phyloP scores from a whole-genome alignment of 2,329 filamentous ascomycete genomes.

The Escovopsis sp. region DNA sequence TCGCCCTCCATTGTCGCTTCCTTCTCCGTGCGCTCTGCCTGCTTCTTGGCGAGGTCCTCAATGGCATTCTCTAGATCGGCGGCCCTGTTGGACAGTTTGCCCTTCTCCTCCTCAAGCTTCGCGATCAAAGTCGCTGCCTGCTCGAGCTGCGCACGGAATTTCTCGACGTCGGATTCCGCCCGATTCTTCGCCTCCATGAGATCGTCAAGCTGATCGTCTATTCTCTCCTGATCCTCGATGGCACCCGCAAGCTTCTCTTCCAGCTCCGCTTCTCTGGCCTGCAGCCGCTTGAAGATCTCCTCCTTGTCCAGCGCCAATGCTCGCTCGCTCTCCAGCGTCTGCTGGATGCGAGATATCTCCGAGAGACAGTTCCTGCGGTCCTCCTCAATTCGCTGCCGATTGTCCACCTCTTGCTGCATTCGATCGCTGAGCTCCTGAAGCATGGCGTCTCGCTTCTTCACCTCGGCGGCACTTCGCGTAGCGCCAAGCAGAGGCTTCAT shows the following conservation, averaged over 20 bases:
- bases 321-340: constrained; percentile 88
- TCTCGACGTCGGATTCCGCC: constrained; percentile 71
- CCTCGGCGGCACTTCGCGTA: constrained; percentile 80
- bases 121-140: constrained; percentile 81
- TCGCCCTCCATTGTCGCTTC: constrained; percentile 70
- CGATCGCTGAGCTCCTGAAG: constrained; percentile 78
- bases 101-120: constrained; percentile 76
- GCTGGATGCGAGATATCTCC: constrained; percentile 80
- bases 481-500: constrained; percentile 93
- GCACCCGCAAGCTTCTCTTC: constrained; percentile 86
- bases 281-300: constrained; percentile 95
- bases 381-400: constrained; percentile 72
- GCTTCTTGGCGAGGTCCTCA: constrained; percentile 52
- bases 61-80: constrained; percentile 57
- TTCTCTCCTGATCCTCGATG: constrained; percentile 81
- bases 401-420: constrained; percentile 60
- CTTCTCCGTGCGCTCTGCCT: constrained; percentile 59
- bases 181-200: constrained; percentile 80
- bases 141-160: constrained; percentile 68
- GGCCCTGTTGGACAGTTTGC: constrained; percentile 52
- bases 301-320: constrained; percentile 96
- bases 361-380: constrained; percentile 75
- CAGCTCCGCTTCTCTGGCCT: constrained; percentile 79
- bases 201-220: constrained; percentile 87
- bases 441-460: constrained; percentile 88